phyloP scores from a whole-genome alignment of 139 green algal genomes.

The Trebouxia sp. region DNA sequence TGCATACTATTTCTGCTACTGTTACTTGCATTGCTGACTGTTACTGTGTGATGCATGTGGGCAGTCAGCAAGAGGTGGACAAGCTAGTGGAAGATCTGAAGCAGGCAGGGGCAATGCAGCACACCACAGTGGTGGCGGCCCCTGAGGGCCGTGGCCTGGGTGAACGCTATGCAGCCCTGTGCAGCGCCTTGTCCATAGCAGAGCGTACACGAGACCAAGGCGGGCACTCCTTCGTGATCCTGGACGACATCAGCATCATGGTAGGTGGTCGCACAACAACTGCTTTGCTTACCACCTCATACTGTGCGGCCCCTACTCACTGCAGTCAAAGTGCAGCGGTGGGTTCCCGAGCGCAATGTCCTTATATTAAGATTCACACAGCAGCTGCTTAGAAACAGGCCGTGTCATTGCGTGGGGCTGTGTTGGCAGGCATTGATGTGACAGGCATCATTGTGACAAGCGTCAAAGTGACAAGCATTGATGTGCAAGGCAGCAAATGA shows the following conservation, averaged over 20 bases:
- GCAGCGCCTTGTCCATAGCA: slow-evolving; percentile 60
- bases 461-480: too few relatives aligned
- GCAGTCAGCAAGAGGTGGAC: slow-evolving; percentile 44
- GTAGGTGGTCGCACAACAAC: too few relatives aligned
- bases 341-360: too few relatives aligned
- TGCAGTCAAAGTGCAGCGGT: too few relatives aligned
- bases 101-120: slow-evolving; percentile 46
- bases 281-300: too few relatives aligned
- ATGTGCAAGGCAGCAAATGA: too few relatives aligned
- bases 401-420: too few relatives aligned
- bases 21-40: neutral
- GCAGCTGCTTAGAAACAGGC: too few relatives aligned
- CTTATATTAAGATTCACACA: too few relatives aligned
- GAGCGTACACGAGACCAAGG: slow-evolving; percentile 75
- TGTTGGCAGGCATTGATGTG: too few relatives aligned
- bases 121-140: slow-evolving; percentile 71
- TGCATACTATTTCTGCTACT: neutral
- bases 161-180: slow-evolving; percentile 73
- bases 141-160: slow-evolving; percentile 48
- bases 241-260: slow-evolving; percentile 74
- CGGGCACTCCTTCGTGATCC: slow-evolving; percentile 76
- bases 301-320: too few relatives aligned
- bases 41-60: neutral
- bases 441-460: too few relatives aligned
- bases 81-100: slow-evolving; percentile 44